These are phyloP conservation scores for Venturia pyrina DNA, from an alignment of 2,329 filamentous ascomycete genomes.

Conservation along the genomic window DNA sequence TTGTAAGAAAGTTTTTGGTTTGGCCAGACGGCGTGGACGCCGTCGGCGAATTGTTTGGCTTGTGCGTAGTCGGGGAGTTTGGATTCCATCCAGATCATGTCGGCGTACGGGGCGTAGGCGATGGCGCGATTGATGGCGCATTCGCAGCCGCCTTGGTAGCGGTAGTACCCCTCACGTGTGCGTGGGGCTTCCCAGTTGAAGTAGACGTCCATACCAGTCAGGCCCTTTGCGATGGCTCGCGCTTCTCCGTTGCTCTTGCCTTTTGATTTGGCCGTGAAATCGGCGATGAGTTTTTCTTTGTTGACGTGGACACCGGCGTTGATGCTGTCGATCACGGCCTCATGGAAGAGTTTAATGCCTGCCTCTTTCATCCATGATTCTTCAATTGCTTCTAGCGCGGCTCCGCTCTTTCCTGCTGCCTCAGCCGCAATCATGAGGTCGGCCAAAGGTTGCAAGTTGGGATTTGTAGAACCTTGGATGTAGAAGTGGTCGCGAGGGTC, in stretches of 20 bases:
- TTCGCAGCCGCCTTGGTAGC: conserved; percentile 81
- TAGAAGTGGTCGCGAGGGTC: conserved; percentile 92
- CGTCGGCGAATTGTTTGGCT: conserved; percentile 16
- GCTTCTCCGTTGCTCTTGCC: conserved; percentile 82
- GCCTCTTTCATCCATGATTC: conserved; percentile 77
- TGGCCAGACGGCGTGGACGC: conserved; percentile 55
- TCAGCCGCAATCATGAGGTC: conserved; percentile 88
- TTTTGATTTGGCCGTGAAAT: conserved; percentile 59
- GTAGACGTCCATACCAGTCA: conserved; percentile 72
- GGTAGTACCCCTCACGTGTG: conserved; percentile 91
- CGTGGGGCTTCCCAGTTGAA: conserved; percentile 95
- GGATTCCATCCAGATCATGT: conserved; percentile 95
- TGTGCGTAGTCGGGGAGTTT: conserved; percentile 16
- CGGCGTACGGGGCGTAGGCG: conserved; percentile 85
- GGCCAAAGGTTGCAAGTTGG: conserved; percentile 69
- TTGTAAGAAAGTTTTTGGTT: conserved; percentile 98
- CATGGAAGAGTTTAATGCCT: conserved; percentile 76
- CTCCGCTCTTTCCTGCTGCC: conserved; percentile 66
- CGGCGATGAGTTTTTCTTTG: conserved; percentile 55
- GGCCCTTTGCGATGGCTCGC: conserved; percentile 63
- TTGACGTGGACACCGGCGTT: conserved; percentile 55
- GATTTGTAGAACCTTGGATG: conserved; percentile 83
- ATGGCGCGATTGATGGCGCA: conserved; percentile 85
- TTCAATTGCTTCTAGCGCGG: conserved; percentile 80
- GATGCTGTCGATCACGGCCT: conserved; percentile 79